Conservation (phyloP, 2,329 filamentous ascomycete species). For the Xylaria sp. region DNA sequence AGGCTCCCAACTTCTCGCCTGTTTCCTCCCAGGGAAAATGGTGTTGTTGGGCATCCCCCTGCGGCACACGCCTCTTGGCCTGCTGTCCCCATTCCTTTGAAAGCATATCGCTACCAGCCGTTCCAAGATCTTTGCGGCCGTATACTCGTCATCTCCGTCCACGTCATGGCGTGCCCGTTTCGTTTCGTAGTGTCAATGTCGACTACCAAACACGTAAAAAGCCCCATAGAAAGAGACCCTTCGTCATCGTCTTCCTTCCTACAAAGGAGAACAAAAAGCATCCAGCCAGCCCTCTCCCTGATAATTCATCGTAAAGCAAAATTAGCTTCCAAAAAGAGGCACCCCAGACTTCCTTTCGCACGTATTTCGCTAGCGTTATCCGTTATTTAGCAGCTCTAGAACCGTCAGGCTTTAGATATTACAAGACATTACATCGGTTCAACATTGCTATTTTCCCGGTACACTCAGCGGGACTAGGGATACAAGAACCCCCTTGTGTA, state of each 20-base stretch:
- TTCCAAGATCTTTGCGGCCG: slow-evolving; percentile 18
- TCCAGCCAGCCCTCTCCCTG: slow-evolving; percentile 1
- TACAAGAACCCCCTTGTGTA: not conserved
- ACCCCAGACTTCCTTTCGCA: not conserved
- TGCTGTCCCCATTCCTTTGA: slow-evolving; percentile 4
- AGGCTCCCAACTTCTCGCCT: not conserved
- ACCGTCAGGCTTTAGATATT: slow-evolving; percentile 18
- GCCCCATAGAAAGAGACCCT: slow-evolving; percentile 16
- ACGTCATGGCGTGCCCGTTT: slow-evolving; percentile 14
- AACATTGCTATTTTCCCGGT: not conserved
- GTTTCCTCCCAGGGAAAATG: slow-evolving; percentile 15
- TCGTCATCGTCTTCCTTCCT: slow-evolving; percentile 11
- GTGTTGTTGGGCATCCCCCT: not conserved
- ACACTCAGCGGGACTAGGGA: not conserved
- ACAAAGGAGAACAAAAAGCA: slow-evolving; percentile 20
- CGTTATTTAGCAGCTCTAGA: slow-evolving; percentile 5
- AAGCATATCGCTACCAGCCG: slow-evolving; percentile 2
- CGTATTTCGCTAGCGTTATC: not conserved
- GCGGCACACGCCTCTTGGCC: not conserved
- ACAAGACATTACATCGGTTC: slow-evolving; percentile 32
- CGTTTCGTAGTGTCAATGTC: slow-evolving; percentile 3
- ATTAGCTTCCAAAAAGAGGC: not conserved
- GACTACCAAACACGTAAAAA: slow-evolving; percentile 16
- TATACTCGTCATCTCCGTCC: slow-evolving; percentile 26
- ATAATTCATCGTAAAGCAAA: slow-evolving; percentile 1